Percentiles rank a stretch among this genome's conserved stretches.
Evolutionary conservation across 1,284 basidiomycete genomes (phyloP).

Genomic region (Ganoderma resinaceum): DNA sequence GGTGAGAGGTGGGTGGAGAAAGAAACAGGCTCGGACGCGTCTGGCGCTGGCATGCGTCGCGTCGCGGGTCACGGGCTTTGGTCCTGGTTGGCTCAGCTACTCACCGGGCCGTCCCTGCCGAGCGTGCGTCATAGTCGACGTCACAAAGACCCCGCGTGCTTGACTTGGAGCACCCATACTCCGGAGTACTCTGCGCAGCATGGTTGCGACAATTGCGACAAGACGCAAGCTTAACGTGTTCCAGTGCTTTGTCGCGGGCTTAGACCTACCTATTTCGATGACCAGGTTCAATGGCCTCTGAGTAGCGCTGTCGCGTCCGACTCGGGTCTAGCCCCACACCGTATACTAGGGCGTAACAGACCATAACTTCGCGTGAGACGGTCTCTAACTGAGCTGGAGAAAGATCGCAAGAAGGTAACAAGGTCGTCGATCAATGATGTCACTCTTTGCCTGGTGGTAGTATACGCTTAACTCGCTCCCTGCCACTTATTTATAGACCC

Average conservation of each 20-base stretch:
- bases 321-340: not conserved
- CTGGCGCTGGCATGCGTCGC: conserved; percentile 18
- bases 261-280: not conserved
- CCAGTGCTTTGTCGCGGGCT: not conserved
- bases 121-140: not conserved
- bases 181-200: too few species aligned
- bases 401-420: not conserved
- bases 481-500: conserved; percentile 16
- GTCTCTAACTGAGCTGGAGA: not conserved
- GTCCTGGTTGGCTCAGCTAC: conserved; percentile 15
- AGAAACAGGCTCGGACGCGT: not conserved
- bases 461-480: not conserved
- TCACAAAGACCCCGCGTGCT: not conserved
- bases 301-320: not conserved
- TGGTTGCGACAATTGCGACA: not conserved
- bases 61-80: conserved; percentile 22
- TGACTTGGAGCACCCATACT: too few species aligned
- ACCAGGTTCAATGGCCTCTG: not conserved
- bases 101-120: not conserved
- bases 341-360: not conserved
- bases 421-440: conserved; percentile 22
- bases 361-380: too few species aligned
- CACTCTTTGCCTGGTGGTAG: conserved; percentile 7
- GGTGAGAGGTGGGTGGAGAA: not conserved
- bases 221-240: not conserved